Evolutionary conservation across 1,284 basidiomycete species (phyloP).

Genomic region (Ustilago loliicola): DNA sequence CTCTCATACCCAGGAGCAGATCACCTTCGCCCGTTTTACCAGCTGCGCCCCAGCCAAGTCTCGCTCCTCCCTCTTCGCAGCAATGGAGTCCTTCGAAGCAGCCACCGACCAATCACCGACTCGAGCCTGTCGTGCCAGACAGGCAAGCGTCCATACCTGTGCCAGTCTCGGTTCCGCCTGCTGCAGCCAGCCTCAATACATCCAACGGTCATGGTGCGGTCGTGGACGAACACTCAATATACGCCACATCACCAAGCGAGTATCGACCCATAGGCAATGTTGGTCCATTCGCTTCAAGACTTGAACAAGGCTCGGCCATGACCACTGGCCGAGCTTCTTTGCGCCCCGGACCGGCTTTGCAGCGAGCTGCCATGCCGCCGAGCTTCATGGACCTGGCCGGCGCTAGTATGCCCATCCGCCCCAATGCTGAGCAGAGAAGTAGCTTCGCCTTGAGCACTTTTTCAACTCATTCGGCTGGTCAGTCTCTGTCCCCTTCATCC

Average conservation of each 20-base stretch:
- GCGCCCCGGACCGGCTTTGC: slow-evolving; percentile 14
- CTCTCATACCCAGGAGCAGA: slow-evolving; percentile 5
- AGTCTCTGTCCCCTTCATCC: slow-evolving; percentile 34
- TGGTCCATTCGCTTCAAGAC: neutral
- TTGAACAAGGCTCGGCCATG: slow-evolving; percentile 26
- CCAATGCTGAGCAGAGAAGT: slow-evolving; percentile 14
- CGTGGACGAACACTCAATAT: slow-evolving; percentile 10
- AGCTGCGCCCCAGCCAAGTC: neutral
- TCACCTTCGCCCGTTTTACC: slow-evolving; percentile 15
- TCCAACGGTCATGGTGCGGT: neutral
- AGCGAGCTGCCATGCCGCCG: slow-evolving; percentile 21
- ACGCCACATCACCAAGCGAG: slow-evolving; percentile 20
- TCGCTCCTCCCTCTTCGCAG: neutral
- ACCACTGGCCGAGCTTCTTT: slow-evolving; percentile 22
- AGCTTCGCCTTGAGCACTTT: slow-evolving; percentile 28
- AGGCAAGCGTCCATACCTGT: slow-evolving; percentile 20
- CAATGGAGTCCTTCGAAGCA: slow-evolving; percentile 27
- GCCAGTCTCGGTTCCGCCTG: neutral
- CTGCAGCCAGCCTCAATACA: neutral
- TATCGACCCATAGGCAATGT: neutral
- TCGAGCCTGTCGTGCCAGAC: slow-evolving; percentile 22
- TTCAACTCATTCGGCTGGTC: slow-evolving; percentile 10
- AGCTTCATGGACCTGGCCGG: slow-evolving; percentile 25
- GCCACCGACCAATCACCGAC: neutral
- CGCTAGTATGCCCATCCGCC: slow-evolving; percentile 5